These are phyloP conservation scores for Geotrichum carabidarum DNA, from an alignment of 1,139 yeast species.

Conservation along the genomic window DNA sequence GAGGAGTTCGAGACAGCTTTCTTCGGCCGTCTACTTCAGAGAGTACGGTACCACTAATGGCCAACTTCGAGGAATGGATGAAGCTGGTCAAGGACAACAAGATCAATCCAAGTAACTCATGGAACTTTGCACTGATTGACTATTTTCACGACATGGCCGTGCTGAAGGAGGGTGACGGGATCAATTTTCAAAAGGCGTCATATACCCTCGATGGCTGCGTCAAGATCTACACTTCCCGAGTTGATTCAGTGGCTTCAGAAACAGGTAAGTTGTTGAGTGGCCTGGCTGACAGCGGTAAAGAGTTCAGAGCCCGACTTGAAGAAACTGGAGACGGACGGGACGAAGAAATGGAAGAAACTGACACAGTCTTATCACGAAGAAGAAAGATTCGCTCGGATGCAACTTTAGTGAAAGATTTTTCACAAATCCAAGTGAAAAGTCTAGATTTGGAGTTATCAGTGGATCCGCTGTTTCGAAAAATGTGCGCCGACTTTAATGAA, in stretches of 20 bases:
- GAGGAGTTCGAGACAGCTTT: constrained; percentile 1
- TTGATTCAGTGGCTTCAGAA: constrained; percentile 87
- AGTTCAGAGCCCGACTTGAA: constrained; percentile 21
- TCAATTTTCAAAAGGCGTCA: constrained; percentile 72
- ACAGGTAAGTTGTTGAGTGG: constrained; percentile 85
- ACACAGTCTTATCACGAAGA: constrained; percentile 23
- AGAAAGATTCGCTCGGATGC: constrained; percentile 37
- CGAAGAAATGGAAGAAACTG: constrained; percentile 34
- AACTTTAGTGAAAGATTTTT: constrained; percentile 52
- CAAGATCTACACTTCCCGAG: constrained; percentile 76
- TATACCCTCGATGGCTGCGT: constrained; percentile 84
- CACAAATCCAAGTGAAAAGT: constrained; percentile 58
- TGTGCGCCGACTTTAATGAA: constrained; percentile 88
- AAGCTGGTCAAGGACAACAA: constrained; percentile 80
- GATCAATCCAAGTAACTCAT: constrained; percentile 50
- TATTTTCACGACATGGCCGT: constrained; percentile 70
- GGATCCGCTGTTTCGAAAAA: constrained; percentile 85
- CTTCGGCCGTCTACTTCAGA: constrained; percentile 7
- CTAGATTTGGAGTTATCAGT: constrained; percentile 72
- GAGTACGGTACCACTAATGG: constrained; percentile 41
- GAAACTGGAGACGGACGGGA: constrained; percentile 29
- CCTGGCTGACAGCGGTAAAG: constrained; percentile 40
- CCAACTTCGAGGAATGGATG: constrained; percentile 88
- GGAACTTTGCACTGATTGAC: constrained; percentile 87
- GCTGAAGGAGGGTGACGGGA: constrained; percentile 54